These are phyloP conservation scores for Melastoma candidum DNA, from an alignment of 441 rosid genomes.

Conservation along the genomic window DNA sequence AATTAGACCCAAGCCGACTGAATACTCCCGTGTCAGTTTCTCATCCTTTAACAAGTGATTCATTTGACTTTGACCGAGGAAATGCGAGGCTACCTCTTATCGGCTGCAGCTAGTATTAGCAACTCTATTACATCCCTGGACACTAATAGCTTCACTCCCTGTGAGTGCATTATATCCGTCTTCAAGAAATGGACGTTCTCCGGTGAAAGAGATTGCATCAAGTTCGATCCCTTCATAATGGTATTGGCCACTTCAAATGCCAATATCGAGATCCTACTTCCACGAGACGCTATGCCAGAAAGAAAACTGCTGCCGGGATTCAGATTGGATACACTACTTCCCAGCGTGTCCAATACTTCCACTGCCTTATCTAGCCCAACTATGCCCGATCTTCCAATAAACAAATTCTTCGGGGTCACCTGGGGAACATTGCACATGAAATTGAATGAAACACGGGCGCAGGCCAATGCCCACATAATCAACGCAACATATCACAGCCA, in stretches of 20 bases:
- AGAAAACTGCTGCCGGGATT: constrained; percentile 46
- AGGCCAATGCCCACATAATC: background rate
- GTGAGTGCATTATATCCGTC: constrained; percentile 40
- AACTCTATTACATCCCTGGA: too few species aligned
- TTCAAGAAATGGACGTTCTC: constrained; percentile 50
- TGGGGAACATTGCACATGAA: constrained; percentile 10
- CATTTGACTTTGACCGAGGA: too few species aligned
- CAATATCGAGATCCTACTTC: constrained; percentile 43
- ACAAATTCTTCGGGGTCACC: constrained; percentile 47
- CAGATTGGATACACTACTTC: constrained; percentile 79
- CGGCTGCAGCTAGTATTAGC: too few species aligned
- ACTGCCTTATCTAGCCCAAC: constrained; percentile 68
- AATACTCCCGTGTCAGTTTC: too few species aligned
- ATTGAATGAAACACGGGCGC: background rate
- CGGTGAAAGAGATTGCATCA: constrained; percentile 64
- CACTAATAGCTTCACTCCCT: too few species aligned
- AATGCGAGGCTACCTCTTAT: too few species aligned
- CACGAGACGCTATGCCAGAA: constrained; percentile 43
- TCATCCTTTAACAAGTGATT: too few species aligned
- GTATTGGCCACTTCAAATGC: constrained; percentile 93
- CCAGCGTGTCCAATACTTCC: constrained; percentile 69
- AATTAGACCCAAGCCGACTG: too few species aligned
- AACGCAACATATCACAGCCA: background rate
- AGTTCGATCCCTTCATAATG: constrained; percentile 63
- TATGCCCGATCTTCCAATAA: constrained; percentile 65